Evolutionary conservation across 2,329 filamentous ascomycete genomes (phyloP).

Genomic region (Sclerotinia nivalis): DNA sequence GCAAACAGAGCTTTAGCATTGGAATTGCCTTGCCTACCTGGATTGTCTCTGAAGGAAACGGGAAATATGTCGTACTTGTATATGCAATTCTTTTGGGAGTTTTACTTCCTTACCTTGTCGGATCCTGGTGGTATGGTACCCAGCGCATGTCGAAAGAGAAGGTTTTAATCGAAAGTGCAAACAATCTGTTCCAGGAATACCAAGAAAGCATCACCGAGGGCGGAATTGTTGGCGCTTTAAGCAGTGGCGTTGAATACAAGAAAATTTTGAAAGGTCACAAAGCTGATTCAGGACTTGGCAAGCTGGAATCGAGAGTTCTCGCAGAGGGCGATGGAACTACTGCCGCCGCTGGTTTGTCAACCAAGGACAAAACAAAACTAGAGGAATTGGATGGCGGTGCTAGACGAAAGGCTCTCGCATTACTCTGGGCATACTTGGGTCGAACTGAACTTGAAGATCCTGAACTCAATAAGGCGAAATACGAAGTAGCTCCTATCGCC

Average conservation of each 20-base stretch:
- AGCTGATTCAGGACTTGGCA: constrained; percentile 76
- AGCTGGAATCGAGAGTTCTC: constrained; percentile 80
- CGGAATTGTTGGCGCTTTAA: constrained; percentile 77
- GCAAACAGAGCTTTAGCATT: constrained; percentile 97
- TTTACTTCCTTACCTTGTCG: constrained; percentile 87
- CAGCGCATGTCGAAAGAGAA: constrained; percentile 92
- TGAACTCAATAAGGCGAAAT: constrained; percentile 80
- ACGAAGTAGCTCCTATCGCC: constrained; percentile 83
- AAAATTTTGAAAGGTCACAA: constrained; percentile 74
- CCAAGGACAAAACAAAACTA: constrained; percentile 74
- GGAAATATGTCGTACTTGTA: constrained; percentile 89
- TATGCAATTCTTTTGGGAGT: constrained; percentile 89
- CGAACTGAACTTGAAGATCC: constrained; percentile 81
- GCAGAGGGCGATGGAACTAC: constrained; percentile 55
- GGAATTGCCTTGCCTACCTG: constrained; percentile 93
- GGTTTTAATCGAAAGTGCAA: constrained; percentile 88
- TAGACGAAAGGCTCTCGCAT: constrained; percentile 80
- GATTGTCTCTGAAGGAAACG: constrained; percentile 89
- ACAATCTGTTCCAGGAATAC: constrained; percentile 92
- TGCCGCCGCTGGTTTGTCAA: constrained; percentile 60
- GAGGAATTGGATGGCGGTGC: constrained; percentile 77
- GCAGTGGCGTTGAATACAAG: constrained; percentile 82
- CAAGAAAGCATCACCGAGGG: constrained; percentile 79
- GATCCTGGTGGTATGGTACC: constrained; percentile 98
- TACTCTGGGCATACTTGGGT: constrained; percentile 94